Evolutionary conservation across 495 filamentous ascomycete species (phyloP).

Genomic region (Neurospora discreta): DNA sequence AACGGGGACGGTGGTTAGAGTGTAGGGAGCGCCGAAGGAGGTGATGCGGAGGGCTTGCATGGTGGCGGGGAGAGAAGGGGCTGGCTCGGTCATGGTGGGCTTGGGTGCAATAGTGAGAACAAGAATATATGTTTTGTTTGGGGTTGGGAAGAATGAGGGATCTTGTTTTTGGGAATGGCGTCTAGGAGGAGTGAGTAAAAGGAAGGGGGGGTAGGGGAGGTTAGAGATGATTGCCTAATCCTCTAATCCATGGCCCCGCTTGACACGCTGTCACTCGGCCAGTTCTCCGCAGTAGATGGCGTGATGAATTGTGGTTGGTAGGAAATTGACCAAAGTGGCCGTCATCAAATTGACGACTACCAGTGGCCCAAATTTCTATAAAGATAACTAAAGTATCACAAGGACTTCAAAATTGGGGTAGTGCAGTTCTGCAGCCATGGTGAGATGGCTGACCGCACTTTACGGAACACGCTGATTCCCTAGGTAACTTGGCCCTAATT

Average conservation of each 20-base stretch:
- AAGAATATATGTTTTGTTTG: neutral
- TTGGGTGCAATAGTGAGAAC: neutral
- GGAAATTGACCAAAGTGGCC: neutral
- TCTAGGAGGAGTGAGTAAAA: neutral
- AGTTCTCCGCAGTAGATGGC: neutral
- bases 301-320: neutral
- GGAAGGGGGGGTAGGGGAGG: neutral
- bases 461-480: neutral
- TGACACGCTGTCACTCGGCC: neutral
- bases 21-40: conserved; percentile 41
- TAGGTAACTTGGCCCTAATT: neutral
- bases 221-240: neutral
- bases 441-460: neutral
- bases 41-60: conserved; percentile 3
- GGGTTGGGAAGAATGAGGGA: neutral
- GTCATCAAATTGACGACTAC: neutral
- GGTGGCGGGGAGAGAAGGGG: neutral
- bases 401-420: neutral
- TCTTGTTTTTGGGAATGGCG: neutral
- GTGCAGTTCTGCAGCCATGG: neutral
- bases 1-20: conserved; percentile 35
- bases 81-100: neutral
- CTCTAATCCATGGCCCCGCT: neutral
- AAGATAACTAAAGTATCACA: neutral
- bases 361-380: neutral